phyloP scores from a whole-genome alignment of 768 basidiomycete genomes.

The Naematelia aurantialba region DNA sequence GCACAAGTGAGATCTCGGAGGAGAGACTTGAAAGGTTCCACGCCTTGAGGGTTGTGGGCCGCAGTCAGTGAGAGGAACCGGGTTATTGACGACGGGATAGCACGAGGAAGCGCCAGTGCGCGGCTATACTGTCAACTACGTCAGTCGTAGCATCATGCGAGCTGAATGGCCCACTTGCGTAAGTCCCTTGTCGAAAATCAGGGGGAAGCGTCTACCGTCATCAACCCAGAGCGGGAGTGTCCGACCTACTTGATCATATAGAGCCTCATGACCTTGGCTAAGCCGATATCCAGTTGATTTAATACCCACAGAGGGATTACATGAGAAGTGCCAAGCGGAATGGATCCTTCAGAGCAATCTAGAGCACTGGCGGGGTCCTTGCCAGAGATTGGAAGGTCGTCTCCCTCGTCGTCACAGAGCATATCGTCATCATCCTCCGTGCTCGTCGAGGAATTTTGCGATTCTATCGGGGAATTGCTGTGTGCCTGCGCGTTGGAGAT shows the following conservation, averaged over 20 bases:
- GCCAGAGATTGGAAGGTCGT: not conserved
- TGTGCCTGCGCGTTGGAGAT: not conserved
- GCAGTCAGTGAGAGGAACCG: slow-evolving; percentile 16
- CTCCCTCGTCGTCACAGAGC: not conserved
- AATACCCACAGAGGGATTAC: slow-evolving; percentile 7
- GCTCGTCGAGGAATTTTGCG: not conserved
- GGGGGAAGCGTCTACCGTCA: slow-evolving; percentile 34
- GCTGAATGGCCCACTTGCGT: slow-evolving; percentile 7
- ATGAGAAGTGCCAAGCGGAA: not conserved
- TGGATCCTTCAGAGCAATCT: too few relatives aligned
- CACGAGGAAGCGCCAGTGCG: not conserved
- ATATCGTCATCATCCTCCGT: slow-evolving; percentile 5
- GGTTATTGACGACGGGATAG: slow-evolving; percentile 13
- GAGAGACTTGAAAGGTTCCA: not conserved
- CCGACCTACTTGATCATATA: slow-evolving; percentile 22
- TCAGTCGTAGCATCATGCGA: not conserved
- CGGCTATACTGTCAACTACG: not conserved
- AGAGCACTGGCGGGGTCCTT: not conserved
- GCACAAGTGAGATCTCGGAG: not conserved
- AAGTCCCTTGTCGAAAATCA: slow-evolving; percentile 31
- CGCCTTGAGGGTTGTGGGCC: slow-evolving; percentile 3
- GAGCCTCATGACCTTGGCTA: slow-evolving; percentile 14
- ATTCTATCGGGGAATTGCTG: not conserved
- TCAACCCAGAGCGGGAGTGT: not conserved
- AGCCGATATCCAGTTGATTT: slow-evolving; percentile 10